Percentiles rank a stretch among this genome's conserved stretches.
Evolutionary conservation across 2,329 filamentous ascomycete species (phyloP).

Genomic region (Triangularia verruculosa): DNA sequence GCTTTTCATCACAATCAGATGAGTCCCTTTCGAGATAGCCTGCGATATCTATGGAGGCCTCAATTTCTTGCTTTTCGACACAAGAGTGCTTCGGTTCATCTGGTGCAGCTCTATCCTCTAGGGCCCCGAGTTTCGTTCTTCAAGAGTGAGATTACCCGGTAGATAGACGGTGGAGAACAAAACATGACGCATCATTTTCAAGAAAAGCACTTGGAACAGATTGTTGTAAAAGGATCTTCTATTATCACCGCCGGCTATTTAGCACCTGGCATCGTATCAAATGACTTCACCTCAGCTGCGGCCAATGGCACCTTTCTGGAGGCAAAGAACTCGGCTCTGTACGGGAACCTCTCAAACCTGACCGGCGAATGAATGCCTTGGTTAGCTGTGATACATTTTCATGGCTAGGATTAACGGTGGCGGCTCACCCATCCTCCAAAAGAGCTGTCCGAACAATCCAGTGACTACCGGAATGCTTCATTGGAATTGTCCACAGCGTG

Average conservation of each 20-base stretch:
- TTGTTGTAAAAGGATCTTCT: too few species aligned
- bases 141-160: too few species aligned
- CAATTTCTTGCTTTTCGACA: too few species aligned
- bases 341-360: background rate
- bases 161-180: too few species aligned
- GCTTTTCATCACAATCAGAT: too few species aligned
- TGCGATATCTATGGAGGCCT: too few species aligned
- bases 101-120: too few species aligned
- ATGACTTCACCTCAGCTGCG: background rate
- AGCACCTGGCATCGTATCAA: background rate
- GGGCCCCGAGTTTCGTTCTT: too few species aligned
- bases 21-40: too few species aligned
- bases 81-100: too few species aligned
- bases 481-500: background rate
- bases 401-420: background rate
- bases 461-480: background rate
- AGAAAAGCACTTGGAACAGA: slow-evolving; percentile 23
- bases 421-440: background rate
- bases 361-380: background rate
- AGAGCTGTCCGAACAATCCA: background rate
- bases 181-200: too few species aligned
- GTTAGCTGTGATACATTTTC: background rate
- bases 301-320: background rate
- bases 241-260: too few species aligned
- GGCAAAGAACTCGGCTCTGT: background rate